Percentiles rank a stretch among this genome's conserved stretches.
phyloP scores from a whole-genome alignment of 192 early-diverging fungal genomes.

The Backusella circina region DNA sequence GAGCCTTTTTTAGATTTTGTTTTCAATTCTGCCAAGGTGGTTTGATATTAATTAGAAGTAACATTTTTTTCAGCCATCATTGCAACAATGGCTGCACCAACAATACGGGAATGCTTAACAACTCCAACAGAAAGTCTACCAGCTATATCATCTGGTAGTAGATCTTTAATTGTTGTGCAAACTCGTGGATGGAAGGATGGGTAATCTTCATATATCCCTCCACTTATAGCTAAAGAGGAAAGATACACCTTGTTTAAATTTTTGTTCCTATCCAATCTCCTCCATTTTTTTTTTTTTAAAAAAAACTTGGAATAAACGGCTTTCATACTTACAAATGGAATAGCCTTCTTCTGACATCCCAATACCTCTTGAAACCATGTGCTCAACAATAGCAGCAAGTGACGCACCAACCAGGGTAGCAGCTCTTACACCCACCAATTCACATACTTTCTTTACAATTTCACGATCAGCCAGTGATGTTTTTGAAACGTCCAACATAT shows the following conservation, averaged over 20 bases:
- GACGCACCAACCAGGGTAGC: constrained; percentile 74
- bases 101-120: constrained; percentile 35
- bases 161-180: constrained; percentile 29
- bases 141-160: constrained; percentile 27
- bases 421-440: constrained; percentile 76
- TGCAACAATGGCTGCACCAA: constrained; percentile 38
- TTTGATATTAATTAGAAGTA: neutral
- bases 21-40: too few species aligned
- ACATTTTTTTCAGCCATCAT: constrained; percentile 39
- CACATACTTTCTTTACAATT: constrained; percentile 76
- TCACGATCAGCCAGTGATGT: constrained; percentile 75
- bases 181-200: constrained; percentile 37
- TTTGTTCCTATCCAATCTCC: neutral
- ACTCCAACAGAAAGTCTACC: constrained; percentile 30
- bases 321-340: constrained; percentile 29
- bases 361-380: constrained; percentile 33
- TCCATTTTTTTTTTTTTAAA: neutral
- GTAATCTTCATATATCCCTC: constrained; percentile 36
- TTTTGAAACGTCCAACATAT: constrained; percentile 55
- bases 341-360: constrained; percentile 26
- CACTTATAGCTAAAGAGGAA: constrained; percentile 30
- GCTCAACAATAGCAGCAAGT: constrained; percentile 55
- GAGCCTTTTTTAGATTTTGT: too few species aligned
- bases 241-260: neutral
- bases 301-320: neutral